Evolutionary conservation across 441 rosid species (phyloP).

Genomic region (Melastoma candidum): DNA sequence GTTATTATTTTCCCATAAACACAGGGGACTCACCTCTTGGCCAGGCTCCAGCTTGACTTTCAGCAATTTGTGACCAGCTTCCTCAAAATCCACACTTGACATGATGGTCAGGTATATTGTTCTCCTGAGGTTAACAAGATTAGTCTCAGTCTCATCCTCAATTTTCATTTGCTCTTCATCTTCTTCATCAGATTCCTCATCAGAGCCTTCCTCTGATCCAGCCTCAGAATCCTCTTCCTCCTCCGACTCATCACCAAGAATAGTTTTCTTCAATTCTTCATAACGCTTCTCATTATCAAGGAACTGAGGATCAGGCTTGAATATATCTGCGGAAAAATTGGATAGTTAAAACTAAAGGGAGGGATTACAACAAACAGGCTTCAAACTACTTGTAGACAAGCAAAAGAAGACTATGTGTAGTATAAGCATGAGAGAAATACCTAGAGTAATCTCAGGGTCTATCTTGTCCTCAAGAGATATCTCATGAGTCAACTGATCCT

Average conservation of each 20-base stretch:
- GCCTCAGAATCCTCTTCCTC: constrained; percentile 75
- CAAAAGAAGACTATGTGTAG: neutral
- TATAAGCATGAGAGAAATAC: constrained; percentile 30
- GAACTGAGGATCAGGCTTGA: constrained; percentile 69
- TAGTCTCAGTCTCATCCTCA: constrained; percentile 90
- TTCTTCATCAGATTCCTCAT: constrained; percentile 57
- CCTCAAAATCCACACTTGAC: constrained; percentile 98
- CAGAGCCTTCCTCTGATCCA: constrained; percentile 51
- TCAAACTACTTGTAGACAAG: constrained; percentile 2
- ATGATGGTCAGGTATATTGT: constrained; percentile 90
- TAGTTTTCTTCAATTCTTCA: constrained; percentile 73
- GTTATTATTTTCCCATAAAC: neutral
- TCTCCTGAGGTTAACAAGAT: constrained; percentile 85
- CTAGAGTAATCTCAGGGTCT: constrained; percentile 67
- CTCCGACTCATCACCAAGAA: constrained; percentile 75
- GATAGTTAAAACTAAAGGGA: constrained; percentile 5
- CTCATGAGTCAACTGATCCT: constrained; percentile 76
- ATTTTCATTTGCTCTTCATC: constrained; percentile 67
- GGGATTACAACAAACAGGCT: constrained; percentile 1
- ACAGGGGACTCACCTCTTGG: constrained; percentile 58
- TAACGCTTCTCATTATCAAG: constrained; percentile 75
- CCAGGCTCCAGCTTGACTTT: constrained; percentile 92
- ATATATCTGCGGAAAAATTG: constrained; percentile 46
- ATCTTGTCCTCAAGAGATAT: constrained; percentile 63
- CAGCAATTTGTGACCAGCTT: constrained; percentile 90